Conservation (phyloP, 1,139 yeast genomes). For the Hanseniaspora gamundiae region DNA sequence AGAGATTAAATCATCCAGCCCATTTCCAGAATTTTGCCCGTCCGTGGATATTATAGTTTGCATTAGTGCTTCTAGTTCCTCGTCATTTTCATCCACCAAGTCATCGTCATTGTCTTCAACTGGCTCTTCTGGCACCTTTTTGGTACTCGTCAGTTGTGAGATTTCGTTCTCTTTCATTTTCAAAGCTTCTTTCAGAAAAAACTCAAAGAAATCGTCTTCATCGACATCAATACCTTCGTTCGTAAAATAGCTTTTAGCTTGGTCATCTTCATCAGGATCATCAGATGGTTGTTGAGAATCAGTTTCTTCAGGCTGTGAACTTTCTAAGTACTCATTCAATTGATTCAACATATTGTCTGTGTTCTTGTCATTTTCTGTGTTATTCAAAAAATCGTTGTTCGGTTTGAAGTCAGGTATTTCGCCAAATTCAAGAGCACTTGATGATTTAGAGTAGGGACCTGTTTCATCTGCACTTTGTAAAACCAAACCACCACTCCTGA, state of each 20-base stretch:
- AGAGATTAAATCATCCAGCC: conserved; percentile 17
- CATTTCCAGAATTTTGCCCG: conserved; percentile 12
- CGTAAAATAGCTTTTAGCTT: conserved; percentile 18
- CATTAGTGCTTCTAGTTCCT: conserved; percentile 13
- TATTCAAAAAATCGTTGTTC: neutral
- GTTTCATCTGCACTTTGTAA: neutral
- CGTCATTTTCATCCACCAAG: conserved; percentile 14
- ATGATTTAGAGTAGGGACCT: no score
- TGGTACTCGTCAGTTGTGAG: conserved; percentile 2
- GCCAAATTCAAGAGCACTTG: neutral
- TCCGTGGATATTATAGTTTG: conserved; percentile 17
- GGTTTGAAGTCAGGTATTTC: neutral
- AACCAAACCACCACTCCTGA: neutral
- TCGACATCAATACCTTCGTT: conserved; percentile 32
- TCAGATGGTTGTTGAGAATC: conserved; percentile 10
- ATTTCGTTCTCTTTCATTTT: conserved; percentile 19
- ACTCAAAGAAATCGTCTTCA: conserved; percentile 56
- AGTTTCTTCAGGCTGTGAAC: neutral
- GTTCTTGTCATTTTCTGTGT: conserved; percentile 7
- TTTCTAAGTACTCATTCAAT: neutral
- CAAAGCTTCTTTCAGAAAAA: conserved; percentile 40
- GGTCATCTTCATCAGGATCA: conserved; percentile 15
- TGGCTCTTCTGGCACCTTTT: conserved; percentile 3
- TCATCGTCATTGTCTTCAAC: conserved; percentile 12
- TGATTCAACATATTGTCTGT: conserved; percentile 10